Percentiles rank a stretch among this genome's conserved stretches.
Evolutionary conservation across 176 grass and related monocot species (phyloP).

Genomic region (Aegilops umbellulata): DNA sequence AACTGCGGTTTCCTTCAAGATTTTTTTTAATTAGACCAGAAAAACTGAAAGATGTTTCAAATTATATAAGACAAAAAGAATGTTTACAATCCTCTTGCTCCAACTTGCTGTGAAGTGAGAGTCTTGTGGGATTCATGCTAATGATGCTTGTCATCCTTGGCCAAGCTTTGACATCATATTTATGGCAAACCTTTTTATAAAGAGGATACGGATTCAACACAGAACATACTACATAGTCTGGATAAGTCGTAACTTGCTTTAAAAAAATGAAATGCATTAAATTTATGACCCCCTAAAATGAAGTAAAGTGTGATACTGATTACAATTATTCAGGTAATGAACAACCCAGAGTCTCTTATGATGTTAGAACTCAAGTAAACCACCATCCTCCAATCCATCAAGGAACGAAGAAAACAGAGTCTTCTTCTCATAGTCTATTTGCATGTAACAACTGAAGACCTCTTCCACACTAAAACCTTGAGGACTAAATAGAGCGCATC

Average conservation of each 20-base stretch:
- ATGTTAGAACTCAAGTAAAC: constrained; percentile 1
- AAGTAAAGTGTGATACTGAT: background rate
- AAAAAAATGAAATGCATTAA: background rate
- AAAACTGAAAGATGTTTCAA: background rate
- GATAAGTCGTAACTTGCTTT: background rate
- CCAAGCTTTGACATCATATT: background rate
- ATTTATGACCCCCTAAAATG: constrained; percentile 5
- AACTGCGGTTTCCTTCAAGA: background rate
- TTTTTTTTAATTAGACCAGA: background rate
- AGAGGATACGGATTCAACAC: background rate
- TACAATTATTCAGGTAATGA: background rate
- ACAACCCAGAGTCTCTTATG: background rate
- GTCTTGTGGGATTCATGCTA: constrained; percentile 7
- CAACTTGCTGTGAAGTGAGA: background rate
- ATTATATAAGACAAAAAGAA: background rate
- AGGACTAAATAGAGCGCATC: background rate
- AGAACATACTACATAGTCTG: background rate
- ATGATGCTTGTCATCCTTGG: background rate
- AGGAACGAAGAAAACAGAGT: background rate
- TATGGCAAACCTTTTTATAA: background rate
- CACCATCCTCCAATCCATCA: background rate
- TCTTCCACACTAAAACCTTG: background rate
- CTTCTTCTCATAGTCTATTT: background rate
- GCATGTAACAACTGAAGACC: background rate
- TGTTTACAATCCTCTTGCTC: background rate